Conservation (phyloP, 2,329 filamentous ascomycete species). For the Lecanicillium sp. region DNA sequence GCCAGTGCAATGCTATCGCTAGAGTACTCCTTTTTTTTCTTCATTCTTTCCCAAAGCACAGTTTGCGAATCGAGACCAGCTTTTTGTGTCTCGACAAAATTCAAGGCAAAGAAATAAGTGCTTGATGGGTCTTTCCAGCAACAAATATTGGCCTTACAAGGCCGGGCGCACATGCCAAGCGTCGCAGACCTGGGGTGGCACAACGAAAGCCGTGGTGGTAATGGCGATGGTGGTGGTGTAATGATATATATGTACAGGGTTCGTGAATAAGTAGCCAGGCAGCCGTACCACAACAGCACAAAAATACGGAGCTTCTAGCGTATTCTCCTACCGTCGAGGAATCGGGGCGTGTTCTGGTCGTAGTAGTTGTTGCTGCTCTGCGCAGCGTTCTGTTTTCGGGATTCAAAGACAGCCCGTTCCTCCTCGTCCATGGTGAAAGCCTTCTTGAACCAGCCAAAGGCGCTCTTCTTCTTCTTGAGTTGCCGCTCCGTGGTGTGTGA, state of each 20-base stretch:
- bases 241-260: not conserved
- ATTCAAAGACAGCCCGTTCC: constrained; percentile 54
- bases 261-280: not conserved
- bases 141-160: no score
- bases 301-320: constrained; percentile 19
- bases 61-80: no score
- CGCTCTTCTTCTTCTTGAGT: constrained; percentile 59
- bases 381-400: constrained; percentile 40
- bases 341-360: constrained; percentile 44
- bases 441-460: constrained; percentile 64
- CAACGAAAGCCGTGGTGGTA: no score
- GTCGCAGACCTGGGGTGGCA: no score
- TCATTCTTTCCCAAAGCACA: no score
- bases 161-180: no score
- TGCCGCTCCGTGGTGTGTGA: constrained; percentile 31
- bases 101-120: no score
- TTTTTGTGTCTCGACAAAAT: no score
- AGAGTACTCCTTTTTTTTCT: not conserved
- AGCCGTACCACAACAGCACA: not conserved
- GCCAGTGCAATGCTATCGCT: not conserved
- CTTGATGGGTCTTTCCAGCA: no score
- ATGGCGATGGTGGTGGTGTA: not conserved
- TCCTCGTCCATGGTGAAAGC: constrained; percentile 60
- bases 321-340: constrained; percentile 50
- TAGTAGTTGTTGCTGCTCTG: constrained; percentile 41